phyloP scores from a whole-genome alignment of 805 yeast species.

The Candida corydali region DNA sequence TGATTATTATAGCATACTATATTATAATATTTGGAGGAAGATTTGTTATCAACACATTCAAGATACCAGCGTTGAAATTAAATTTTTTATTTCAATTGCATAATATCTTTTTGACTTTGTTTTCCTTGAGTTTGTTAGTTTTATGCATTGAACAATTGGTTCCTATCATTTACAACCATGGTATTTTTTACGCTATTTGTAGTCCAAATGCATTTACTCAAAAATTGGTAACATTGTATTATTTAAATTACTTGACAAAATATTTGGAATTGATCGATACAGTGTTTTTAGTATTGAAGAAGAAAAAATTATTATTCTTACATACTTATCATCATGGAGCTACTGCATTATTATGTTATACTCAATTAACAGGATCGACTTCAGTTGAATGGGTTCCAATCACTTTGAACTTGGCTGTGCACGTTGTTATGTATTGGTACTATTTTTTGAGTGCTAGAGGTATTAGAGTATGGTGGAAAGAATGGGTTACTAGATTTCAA shows the following conservation, averaged over 20 bases:
- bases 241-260: slow-evolving; percentile 87
- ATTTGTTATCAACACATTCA: slow-evolving; percentile 46
- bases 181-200: slow-evolving; percentile 83
- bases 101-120: slow-evolving; percentile 67
- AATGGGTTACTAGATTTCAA: slow-evolving; percentile 97
- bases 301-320: slow-evolving; percentile 86
- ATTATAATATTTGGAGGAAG: slow-evolving; percentile 66
- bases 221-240: slow-evolving; percentile 77
- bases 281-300: slow-evolving; percentile 82
- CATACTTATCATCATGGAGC: slow-evolving; percentile 99
- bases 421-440: slow-evolving; percentile 97
- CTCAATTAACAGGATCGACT: slow-evolving; percentile 86
- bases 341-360: slow-evolving; percentile 89
- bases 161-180: slow-evolving; percentile 72
- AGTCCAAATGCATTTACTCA: slow-evolving; percentile 75
- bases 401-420: slow-evolving; percentile 82
- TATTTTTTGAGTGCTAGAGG: slow-evolving; percentile 91
- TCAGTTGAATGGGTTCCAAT: slow-evolving; percentile 96
- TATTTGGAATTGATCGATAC: slow-evolving; percentile 89
- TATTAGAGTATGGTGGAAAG: slow-evolving; percentile 98
- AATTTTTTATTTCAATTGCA: slow-evolving; percentile 79
- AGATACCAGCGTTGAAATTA: slow-evolving; percentile 66
- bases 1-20: slow-evolving; percentile 39
- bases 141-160: slow-evolving; percentile 80
- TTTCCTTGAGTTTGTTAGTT: slow-evolving; percentile 62